Percentiles rank a stretch among this genome's conserved stretches.
Evolutionary conservation across 2,329 filamentous ascomycete species (phyloP).

Genomic region (Ceratocystis diversiconidia): DNA sequence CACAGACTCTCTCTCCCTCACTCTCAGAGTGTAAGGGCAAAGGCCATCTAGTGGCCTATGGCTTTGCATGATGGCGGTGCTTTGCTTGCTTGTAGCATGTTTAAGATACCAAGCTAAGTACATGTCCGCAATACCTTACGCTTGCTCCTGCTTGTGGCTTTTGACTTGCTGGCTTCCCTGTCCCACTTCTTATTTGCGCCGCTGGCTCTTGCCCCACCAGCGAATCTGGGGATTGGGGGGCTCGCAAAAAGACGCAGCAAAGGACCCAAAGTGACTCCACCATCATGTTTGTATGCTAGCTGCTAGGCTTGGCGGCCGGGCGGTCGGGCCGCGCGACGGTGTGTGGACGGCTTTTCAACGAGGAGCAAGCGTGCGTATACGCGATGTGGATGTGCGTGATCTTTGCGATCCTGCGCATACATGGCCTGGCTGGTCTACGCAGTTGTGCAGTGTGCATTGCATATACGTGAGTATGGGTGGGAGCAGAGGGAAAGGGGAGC

Average conservation of each 20-base stretch:
- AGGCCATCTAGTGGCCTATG: background rate
- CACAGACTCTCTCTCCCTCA: background rate
- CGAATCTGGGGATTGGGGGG: background rate
- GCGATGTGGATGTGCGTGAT: background rate
- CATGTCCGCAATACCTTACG: background rate
- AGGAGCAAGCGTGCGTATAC: background rate
- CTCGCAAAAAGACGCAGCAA: conserved; percentile 1
- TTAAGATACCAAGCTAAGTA: background rate
- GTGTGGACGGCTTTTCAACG: background rate
- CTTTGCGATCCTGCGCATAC: background rate
- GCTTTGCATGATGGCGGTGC: background rate
- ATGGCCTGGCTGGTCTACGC: too few relatives aligned
- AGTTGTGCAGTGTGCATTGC: background rate
- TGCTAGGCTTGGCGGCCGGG: background rate
- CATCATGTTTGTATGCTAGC: background rate
- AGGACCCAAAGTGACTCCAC: conserved; percentile 6
- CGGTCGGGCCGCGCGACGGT: background rate
- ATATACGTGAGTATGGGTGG: background rate
- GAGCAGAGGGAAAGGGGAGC: background rate
- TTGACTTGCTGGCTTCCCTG: too few relatives aligned
- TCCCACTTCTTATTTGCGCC: background rate
- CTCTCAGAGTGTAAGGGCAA: background rate
- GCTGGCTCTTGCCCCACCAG: background rate
- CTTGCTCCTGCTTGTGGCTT: too few relatives aligned
- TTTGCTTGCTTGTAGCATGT: background rate